phyloP scores from a whole-genome alignment of 1,139 yeast species.

The Sugiyamaella neomexicana region DNA sequence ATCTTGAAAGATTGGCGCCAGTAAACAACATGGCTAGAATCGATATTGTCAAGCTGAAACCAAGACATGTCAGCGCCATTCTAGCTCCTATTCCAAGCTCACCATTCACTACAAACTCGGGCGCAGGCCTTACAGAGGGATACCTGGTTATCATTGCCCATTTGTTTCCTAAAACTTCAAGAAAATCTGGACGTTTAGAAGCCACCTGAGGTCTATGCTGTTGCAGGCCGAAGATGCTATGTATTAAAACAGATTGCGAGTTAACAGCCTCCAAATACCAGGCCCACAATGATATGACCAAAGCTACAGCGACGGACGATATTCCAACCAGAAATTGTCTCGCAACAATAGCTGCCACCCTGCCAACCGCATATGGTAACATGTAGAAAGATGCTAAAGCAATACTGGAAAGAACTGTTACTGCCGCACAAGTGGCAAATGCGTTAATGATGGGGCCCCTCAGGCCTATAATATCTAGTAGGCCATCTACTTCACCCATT shows the following conservation, averaged over 20 bases:
- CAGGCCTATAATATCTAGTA: conserved; percentile 37
- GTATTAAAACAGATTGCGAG: not conserved
- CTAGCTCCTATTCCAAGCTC: conserved; percentile 4
- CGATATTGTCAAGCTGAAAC: not conserved
- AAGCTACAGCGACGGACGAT: not conserved
- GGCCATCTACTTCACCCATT: conserved; percentile 36
- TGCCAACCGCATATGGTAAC: conserved; percentile 35
- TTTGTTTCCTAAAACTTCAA: not conserved
- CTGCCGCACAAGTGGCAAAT: conserved; percentile 27
- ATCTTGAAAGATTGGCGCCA: not conserved
- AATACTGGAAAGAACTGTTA: conserved; percentile 27
- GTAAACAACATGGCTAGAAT: not conserved
- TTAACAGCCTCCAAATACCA: not conserved
- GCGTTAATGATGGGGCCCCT: conserved; percentile 36
- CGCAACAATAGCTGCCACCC: conserved; percentile 24
- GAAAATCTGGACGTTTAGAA: not conserved
- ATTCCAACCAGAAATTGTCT: not conserved
- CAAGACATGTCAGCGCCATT: conserved; percentile 1
- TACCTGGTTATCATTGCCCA: not conserved
- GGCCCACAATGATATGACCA: not conserved
- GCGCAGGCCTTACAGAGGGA: not conserved
- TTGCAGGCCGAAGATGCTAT: not conserved
- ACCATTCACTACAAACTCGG: not conserved
- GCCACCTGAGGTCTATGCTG: not conserved
- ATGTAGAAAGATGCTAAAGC: conserved; percentile 26